phyloP scores from a whole-genome alignment of 2,329 filamentous ascomycete species.

The Colletotrichum sp. region DNA sequence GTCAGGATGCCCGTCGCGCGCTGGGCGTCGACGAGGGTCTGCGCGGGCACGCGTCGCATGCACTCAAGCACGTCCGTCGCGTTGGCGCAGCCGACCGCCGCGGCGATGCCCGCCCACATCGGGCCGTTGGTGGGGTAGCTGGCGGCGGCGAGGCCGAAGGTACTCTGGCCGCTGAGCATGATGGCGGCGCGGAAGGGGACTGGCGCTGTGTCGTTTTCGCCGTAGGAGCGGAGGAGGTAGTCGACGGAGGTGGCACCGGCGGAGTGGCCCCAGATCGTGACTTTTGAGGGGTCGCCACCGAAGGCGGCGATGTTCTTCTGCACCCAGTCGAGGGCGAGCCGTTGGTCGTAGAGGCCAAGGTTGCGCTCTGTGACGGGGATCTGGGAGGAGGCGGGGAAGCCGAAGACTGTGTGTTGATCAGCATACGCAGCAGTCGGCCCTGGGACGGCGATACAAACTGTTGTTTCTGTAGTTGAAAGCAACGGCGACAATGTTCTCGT shows the following conservation, averaged over 20 bases:
- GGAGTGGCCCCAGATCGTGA: slow-evolving; percentile 38
- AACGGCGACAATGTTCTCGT: slow-evolving; percentile 30
- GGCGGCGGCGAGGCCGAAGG: slow-evolving; percentile 23
- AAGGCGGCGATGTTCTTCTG: slow-evolving; percentile 33
- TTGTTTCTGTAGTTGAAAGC: slow-evolving; percentile 27
- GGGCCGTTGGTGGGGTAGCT: neutral
- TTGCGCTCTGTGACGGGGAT: slow-evolving; percentile 18
- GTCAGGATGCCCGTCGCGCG: neutral
- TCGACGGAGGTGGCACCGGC: slow-evolving; percentile 31
- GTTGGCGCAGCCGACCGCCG: slow-evolving; percentile 19
- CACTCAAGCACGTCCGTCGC: neutral
- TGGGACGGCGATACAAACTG: neutral
- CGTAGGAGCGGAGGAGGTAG: slow-evolving; percentile 26
- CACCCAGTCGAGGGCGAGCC: slow-evolving; percentile 35
- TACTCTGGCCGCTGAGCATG: slow-evolving; percentile 33
- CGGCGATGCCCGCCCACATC: slow-evolving; percentile 22
- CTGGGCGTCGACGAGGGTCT: slow-evolving; percentile 16
- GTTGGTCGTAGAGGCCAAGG: slow-evolving; percentile 30
- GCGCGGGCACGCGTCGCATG: neutral
- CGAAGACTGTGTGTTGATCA: neutral
- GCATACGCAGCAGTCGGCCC: too few relatives aligned
- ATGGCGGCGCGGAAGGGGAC: slow-evolving; percentile 29
- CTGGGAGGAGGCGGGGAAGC: neutral
- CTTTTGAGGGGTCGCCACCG: slow-evolving; percentile 29
- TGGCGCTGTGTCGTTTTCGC: neutral